Evolutionary conservation across 2,329 filamentous ascomycete genomes (phyloP), one percentile per base, ranked within the genome.

Genomic region (Fusarium miscanthi): DNA sequence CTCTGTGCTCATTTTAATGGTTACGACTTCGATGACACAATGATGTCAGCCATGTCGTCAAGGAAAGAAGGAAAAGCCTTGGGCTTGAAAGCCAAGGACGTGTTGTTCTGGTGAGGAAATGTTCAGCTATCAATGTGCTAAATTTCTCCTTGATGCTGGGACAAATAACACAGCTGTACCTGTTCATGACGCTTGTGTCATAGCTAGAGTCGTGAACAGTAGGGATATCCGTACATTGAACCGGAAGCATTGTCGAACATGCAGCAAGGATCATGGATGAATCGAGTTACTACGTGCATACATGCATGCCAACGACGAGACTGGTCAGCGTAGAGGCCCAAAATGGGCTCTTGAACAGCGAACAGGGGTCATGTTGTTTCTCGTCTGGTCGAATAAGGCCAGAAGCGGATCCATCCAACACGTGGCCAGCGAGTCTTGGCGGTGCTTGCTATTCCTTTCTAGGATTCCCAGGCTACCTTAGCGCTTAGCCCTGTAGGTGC

Each of bases 321-420:
- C 56, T 75, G 72, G 63, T 48, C 70, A 66, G 56, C 61, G 49
- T 63, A 59, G 40, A 57, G 49, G 41, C 59, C 62, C 23, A 59
- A 66, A 68, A 71, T 66, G 68, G 57, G 73, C 69, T 69, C 63
- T 49, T 67, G 59, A 43, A 58, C 27, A 38, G 66, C 66, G 66
- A 51, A 65, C 53, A 67, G 63, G 75, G 71, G 63, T 40, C 60
- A 25, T 58, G 49, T 43, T 61, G 66, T 73, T 69, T 76, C 73
- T 76, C 66, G 68, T 69, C 59, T 73, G 61, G 69, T 66, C 73
- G 57, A 72, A 61, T 65, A 74, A 64, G 71, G 58, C 66, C 73
- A 75, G 61, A 70, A 66, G 58, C 60, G 72, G 75, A 70, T 68
- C 75, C 73, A 72, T 77, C 46, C 65, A 65, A 77, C 75, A 77